phyloP scores from a whole-genome alignment of 1,139 yeast species.

The Meyerozyma sp. region DNA sequence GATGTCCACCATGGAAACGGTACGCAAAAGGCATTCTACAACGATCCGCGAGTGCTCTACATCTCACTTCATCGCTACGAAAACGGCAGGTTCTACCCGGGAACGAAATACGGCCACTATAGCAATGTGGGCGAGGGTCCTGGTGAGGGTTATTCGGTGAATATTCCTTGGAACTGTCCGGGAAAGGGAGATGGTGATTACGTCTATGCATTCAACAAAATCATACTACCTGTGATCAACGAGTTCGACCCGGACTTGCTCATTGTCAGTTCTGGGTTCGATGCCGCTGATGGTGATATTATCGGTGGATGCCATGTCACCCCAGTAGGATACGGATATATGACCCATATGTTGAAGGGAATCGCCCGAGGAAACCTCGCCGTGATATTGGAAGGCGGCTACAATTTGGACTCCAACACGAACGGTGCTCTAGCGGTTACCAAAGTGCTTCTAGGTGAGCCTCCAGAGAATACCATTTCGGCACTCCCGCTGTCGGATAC shows the following conservation, averaged over 20 bases:
- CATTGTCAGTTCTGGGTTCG: slow-evolving; percentile 92
- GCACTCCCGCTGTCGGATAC: slow-evolving; percentile 70
- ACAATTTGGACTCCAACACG: slow-evolving; percentile 86
- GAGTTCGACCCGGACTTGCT: slow-evolving; percentile 93
- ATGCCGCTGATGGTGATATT: slow-evolving; percentile 97
- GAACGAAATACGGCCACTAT: slow-evolving; percentile 75
- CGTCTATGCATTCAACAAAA: slow-evolving; percentile 81
- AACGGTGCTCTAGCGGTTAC: slow-evolving; percentile 90
- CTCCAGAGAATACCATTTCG: slow-evolving; percentile 71
- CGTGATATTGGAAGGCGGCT: slow-evolving; percentile 94
- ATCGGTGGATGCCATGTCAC: slow-evolving; percentile 97
- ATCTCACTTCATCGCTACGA: slow-evolving; percentile 91
- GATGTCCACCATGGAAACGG: slow-evolving; percentile 99
- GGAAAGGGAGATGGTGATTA: slow-evolving; percentile 97
- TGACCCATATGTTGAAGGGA: slow-evolving; percentile 88
- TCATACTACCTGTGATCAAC: slow-evolving; percentile 82
- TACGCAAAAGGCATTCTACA: slow-evolving; percentile 85
- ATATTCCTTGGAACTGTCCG: slow-evolving; percentile 90
- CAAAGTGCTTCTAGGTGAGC: slow-evolving; percentile 88
- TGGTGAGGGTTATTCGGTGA: slow-evolving; percentile 84
- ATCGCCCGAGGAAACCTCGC: slow-evolving; percentile 85
- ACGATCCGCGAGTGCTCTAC: slow-evolving; percentile 87
- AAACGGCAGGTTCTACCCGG: slow-evolving; percentile 90
- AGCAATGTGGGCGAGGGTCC: slow-evolving; percentile 75
- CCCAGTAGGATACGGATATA: slow-evolving; percentile 93